Conservation (phyloP, 176 grass and related monocot species). For the Triticum urartu region DNA sequence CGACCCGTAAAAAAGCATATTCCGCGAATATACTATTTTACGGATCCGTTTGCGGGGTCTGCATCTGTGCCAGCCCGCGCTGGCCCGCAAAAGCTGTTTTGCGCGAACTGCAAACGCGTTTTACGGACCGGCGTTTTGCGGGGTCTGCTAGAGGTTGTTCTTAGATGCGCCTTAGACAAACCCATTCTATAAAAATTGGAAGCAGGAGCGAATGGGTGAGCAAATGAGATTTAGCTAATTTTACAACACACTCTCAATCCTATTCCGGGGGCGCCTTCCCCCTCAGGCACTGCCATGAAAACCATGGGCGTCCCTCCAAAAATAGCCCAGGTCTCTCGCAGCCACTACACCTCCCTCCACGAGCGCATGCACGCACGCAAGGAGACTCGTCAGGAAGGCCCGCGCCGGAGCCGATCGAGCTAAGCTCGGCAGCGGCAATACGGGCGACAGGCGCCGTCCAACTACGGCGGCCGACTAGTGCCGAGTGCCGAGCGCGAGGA, state of each 20-base stretch:
- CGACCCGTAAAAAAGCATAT: no score
- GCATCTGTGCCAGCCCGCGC: no score
- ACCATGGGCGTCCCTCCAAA: constrained; percentile 34
- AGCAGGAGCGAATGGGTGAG: not conserved
- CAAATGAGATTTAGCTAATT: not conserved
- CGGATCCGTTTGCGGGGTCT: no score
- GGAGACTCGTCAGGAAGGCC: not conserved
- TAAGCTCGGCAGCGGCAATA: constrained; percentile 1
- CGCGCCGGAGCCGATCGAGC: not conserved
- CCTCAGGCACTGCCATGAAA: not conserved
- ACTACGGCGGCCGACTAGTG: not conserved
- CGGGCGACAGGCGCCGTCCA: no score
- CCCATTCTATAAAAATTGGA: not conserved
- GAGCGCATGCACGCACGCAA: not conserved
- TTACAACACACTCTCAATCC: not conserved
- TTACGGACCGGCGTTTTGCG: no score
- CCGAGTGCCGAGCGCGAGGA: not conserved
- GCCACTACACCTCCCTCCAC: not conserved
- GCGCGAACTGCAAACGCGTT: no score
- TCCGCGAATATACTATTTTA: no score
- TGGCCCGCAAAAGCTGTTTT: no score
- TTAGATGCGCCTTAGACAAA: no score
- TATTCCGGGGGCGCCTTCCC: constrained; percentile 7
- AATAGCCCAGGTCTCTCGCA: not conserved
- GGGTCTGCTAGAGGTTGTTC: no score